Evolutionary conservation across 2,329 filamentous ascomycete species (phyloP).

Genomic region (Arthrinium puccinioides): DNA sequence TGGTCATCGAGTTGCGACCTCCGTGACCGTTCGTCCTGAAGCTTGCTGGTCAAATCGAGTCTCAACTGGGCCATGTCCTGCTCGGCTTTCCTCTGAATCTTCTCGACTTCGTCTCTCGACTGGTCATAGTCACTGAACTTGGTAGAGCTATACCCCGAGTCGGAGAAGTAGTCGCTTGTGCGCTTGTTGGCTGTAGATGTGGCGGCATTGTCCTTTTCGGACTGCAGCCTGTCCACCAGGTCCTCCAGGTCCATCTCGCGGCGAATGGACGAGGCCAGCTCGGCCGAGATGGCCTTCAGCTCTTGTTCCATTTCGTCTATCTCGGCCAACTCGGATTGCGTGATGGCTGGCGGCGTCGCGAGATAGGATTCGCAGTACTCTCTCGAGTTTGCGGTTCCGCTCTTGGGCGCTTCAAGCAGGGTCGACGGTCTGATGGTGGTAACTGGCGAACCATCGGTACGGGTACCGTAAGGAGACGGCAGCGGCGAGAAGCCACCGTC

Average conservation of each 20-base stretch:
- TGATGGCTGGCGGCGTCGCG: constrained; percentile 37
- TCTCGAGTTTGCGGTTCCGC: constrained; percentile 33
- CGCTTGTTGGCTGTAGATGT: constrained; percentile 53
- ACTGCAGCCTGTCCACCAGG: constrained; percentile 78
- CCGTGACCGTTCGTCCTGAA: constrained; percentile 77
- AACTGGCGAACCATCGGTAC: constrained; percentile 33
- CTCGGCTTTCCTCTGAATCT: constrained; percentile 73
- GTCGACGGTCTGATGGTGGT: constrained; percentile 28
- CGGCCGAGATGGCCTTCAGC: constrained; percentile 83
- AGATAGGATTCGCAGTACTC: constrained; percentile 45
- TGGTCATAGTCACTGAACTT: constrained; percentile 64
- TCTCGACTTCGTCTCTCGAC: constrained; percentile 67
- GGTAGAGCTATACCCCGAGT: constrained; percentile 82
- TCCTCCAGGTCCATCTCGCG: constrained; percentile 97
- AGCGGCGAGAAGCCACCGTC: no score
- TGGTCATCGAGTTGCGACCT: constrained; percentile 75
- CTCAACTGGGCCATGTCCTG: constrained; percentile 86
- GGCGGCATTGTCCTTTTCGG: constrained; percentile 58
- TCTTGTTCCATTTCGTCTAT: constrained; percentile 91
- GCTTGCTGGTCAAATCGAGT: constrained; percentile 74
- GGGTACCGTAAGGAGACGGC: constrained; percentile 38
- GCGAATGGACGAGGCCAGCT: constrained; percentile 86
- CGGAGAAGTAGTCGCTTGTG: constrained; percentile 96
- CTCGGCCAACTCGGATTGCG: constrained; percentile 39
- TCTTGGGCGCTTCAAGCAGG: constrained; percentile 29